Evolutionary conservation across 371 early-diverging fungal species (phyloP).

Genomic region (Mucor irregularis): DNA sequence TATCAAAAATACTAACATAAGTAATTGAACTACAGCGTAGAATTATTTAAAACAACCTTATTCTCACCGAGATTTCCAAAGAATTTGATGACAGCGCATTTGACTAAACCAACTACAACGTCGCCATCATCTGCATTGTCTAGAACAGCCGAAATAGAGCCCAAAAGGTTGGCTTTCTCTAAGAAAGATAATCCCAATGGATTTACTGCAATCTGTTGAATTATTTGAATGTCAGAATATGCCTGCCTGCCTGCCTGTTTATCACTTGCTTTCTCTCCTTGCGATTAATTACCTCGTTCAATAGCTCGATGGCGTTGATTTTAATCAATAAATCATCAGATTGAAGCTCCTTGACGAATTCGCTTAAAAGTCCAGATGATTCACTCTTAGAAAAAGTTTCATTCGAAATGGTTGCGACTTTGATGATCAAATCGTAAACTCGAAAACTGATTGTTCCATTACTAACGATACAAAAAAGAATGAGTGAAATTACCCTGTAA

Average conservation of each 20-base stretch:
- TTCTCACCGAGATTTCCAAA: constrained; percentile 43
- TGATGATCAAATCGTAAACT: constrained; percentile 48
- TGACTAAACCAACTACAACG: constrained; percentile 30
- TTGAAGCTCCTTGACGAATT: constrained; percentile 31
- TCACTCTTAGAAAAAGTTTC: constrained; percentile 42
- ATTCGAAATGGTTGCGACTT: constrained; percentile 41
- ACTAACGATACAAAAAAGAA: constrained; percentile 16
- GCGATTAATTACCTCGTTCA: constrained; percentile 48
- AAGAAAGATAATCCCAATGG: constrained; percentile 34
- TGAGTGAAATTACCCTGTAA: too few species aligned
- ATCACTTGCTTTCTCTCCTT: not conserved
- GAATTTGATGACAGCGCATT: constrained; percentile 46
- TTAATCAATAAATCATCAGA: constrained; percentile 45
- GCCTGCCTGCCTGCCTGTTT: too few species aligned
- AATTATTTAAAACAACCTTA: constrained; percentile 7
- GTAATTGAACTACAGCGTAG: not conserved
- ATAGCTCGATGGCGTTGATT: constrained; percentile 53
- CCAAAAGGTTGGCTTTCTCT: constrained; percentile 34
- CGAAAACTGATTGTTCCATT: constrained; percentile 49
- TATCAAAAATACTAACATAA: not conserved
- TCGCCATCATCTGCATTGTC: constrained; percentile 31
- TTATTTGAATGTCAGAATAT: too few species aligned
- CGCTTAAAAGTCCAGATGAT: constrained; percentile 30
- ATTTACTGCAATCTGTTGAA: constrained; percentile 37
- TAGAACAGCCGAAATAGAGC: constrained; percentile 27